A percentile compares a stretch with the other conserved stretches of the same genome.
Evolutionary conservation across 108 stramenopile genomes (phyloP).

Genomic region (Cyclotella baltica): DNA sequence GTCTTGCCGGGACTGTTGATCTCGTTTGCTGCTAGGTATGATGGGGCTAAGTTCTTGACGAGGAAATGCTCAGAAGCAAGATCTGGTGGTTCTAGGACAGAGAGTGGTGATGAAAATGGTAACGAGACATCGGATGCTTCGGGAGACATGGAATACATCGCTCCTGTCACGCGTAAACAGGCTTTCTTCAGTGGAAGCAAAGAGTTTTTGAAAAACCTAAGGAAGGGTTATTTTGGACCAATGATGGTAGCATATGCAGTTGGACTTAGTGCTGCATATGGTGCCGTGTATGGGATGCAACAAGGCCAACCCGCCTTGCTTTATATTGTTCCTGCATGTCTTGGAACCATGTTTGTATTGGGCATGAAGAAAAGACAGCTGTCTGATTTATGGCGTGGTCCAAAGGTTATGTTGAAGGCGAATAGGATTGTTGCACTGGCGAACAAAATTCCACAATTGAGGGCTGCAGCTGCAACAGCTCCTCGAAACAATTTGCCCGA

Average conservation of each 20-base stretch:
- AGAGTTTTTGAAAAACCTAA: constrained; percentile 20
- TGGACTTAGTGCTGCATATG: constrained; percentile 88
- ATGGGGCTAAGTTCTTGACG: constrained; percentile 59
- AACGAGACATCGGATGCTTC: constrained; percentile 7
- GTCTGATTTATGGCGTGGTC: constrained; percentile 76
- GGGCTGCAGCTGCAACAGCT: constrained; percentile 25
- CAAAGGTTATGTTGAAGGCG: constrained; percentile 67
- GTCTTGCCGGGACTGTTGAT: constrained; percentile 80
- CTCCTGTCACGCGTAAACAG: constrained; percentile 15
- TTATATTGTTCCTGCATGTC: constrained; percentile 91
- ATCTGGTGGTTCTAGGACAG: not conserved
- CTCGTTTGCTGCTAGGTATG: constrained; percentile 71
- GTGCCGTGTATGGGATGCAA: constrained; percentile 85
- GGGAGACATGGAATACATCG: constrained; percentile 29
- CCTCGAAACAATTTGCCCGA: constrained; percentile 45
- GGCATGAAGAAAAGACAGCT: constrained; percentile 71
- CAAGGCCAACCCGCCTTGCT: constrained; percentile 93
- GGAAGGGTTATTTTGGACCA: constrained; percentile 78
- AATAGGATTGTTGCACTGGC: constrained; percentile 59
- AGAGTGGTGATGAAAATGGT: not conserved
- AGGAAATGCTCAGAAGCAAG: constrained; percentile 31
- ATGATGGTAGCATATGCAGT: constrained; percentile 87
- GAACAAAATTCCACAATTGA: constrained; percentile 30
- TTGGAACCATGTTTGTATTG: constrained; percentile 79
- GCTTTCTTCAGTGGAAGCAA: constrained; percentile 6